phyloP scores from a whole-genome alignment of 345 rosid genomes.

The Barbarea vulgaris region DNA sequence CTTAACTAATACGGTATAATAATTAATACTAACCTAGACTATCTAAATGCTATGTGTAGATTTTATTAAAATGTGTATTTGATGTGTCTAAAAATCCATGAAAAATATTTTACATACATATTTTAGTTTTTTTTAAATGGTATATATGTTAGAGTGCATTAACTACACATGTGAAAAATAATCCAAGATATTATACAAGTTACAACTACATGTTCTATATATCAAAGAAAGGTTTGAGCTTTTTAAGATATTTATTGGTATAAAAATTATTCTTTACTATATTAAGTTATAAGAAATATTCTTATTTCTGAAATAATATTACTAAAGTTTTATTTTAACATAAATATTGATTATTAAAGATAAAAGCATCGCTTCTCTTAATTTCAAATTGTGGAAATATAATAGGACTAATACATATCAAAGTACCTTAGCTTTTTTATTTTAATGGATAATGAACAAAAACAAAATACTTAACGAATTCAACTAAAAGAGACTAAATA shows the following conservation, averaged over 20 bases:
- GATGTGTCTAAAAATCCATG: neutral
- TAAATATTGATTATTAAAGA: neutral
- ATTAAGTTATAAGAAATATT: neutral
- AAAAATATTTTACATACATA: too few species aligned
- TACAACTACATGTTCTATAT: neutral
- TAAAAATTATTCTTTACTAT: neutral
- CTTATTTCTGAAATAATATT: neutral
- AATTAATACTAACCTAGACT: too few species aligned
- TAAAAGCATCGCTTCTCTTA: neutral
- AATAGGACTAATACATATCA: neutral
- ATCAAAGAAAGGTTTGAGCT: neutral
- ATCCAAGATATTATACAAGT: neutral
- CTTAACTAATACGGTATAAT: neutral
- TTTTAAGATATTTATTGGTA: too few species aligned
- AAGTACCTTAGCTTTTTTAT: neutral
- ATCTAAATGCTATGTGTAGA: too few species aligned
- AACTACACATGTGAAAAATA: neutral
- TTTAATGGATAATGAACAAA: neutral
- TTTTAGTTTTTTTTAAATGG: neutral
- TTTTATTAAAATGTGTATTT: too few species aligned
- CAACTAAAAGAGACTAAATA: too few species aligned
- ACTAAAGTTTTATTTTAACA: neutral
- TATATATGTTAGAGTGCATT: neutral
- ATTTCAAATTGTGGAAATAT: neutral
- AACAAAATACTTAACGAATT: neutral